Percentiles rank a stretch among this genome's conserved stretches.
Evolutionary conservation across 2,329 filamentous ascomycete genomes (phyloP).

Genomic region (Penicillium vulpinum): DNA sequence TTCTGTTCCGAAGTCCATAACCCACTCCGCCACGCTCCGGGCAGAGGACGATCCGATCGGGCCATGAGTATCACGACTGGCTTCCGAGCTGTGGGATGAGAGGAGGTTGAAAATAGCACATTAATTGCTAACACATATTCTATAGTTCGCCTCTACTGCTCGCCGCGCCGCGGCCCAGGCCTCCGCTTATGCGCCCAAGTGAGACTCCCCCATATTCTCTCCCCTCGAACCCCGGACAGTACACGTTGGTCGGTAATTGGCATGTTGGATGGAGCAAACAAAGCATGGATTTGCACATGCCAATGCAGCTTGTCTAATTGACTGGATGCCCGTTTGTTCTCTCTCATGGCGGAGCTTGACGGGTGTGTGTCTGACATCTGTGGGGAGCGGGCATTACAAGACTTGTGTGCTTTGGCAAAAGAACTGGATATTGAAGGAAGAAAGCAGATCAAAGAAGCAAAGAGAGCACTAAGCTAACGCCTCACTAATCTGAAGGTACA

Average conservation of each 20-base stretch:
- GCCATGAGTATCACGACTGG: conserved; percentile 6
- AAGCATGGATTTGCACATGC: background rate
- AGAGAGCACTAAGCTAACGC: conserved; percentile 5
- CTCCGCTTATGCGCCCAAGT: conserved; percentile 61
- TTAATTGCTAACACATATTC: conserved; percentile 22
- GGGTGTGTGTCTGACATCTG: background rate
- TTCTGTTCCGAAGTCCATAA: background rate
- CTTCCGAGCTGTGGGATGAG: conserved; percentile 15
- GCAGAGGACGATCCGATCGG: conserved; percentile 3
- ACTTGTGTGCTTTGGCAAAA: background rate
- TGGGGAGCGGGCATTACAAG: background rate
- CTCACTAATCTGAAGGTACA: conserved; percentile 46
- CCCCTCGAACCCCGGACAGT: background rate
- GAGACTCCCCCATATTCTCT: conserved; percentile 27
- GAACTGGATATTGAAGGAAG: background rate
- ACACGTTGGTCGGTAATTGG: background rate
- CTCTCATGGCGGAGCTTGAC: background rate
- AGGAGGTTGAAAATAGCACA: background rate
- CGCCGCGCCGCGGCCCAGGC: conserved; percentile 45
- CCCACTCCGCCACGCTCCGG: background rate
- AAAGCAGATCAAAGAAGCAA: background rate
- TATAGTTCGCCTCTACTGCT: conserved; percentile 37
- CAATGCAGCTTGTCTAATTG: background rate
- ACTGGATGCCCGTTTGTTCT: background rate
- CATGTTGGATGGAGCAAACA: background rate